Percentiles rank a stretch among this genome's conserved stretches.
Evolutionary conservation across 768 basidiomycete species (phyloP).

Genomic region (Lentinus brumalis): DNA sequence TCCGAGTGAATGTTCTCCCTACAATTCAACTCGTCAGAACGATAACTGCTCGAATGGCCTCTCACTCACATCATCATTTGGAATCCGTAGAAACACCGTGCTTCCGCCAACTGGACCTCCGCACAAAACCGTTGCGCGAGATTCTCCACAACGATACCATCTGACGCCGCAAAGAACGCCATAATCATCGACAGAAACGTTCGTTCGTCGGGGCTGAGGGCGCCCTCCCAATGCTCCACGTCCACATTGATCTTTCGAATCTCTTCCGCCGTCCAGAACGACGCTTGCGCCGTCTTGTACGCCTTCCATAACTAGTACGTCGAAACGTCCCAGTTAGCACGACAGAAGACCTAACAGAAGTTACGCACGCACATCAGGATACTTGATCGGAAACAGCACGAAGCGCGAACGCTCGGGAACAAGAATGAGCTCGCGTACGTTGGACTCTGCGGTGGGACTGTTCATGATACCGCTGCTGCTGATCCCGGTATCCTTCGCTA

Average conservation of each 20-base stretch:
- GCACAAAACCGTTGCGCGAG: constrained; percentile 50
- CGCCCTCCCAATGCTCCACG: constrained; percentile 48
- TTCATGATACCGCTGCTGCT: too few species aligned
- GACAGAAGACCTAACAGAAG: too few species aligned
- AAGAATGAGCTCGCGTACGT: too few species aligned
- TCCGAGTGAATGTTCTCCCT: constrained; percentile 55
- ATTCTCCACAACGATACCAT: constrained; percentile 59
- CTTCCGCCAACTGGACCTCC: constrained; percentile 53
- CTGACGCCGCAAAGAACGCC: constrained; percentile 56
- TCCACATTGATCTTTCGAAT: too few species aligned
- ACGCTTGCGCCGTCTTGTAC: constrained; percentile 56
- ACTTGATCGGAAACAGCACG: too few species aligned
- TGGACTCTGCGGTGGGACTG: too few species aligned
- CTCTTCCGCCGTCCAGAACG: constrained; percentile 49
- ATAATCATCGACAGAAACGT: constrained; percentile 53
- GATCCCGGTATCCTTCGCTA: too few species aligned
- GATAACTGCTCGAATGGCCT: too few species aligned
- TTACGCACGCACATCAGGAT: too few species aligned
- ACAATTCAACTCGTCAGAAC: too few species aligned
- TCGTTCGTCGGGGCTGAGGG: constrained; percentile 52
- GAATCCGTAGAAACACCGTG: constrained; percentile 56
- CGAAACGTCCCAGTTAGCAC: too few species aligned
- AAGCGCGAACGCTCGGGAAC: too few species aligned
- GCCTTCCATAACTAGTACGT: constrained; percentile 56
- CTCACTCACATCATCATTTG: constrained; percentile 54